Percentiles rank a stretch among this genome's conserved stretches.
phyloP scores from a whole-genome alignment of 768 basidiomycete genomes.

The Suillus occidentalis region DNA sequence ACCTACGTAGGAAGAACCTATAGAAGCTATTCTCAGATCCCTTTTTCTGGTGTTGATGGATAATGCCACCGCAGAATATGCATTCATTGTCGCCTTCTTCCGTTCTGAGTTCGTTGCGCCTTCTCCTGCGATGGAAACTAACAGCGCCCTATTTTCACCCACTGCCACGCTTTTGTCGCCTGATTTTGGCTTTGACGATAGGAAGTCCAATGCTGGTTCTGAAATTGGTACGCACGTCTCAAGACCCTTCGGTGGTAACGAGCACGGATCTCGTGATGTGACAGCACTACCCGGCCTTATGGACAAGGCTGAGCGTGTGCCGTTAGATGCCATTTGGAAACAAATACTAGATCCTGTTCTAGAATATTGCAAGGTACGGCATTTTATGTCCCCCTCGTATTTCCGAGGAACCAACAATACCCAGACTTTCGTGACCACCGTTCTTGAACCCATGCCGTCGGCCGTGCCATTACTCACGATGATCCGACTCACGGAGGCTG shows the following conservation, averaged over 20 bases:
- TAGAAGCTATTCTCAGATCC: conserved; percentile 85
- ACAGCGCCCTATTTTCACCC: conserved; percentile 38
- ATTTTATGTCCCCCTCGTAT: conserved; percentile 2
- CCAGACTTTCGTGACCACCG: conserved; percentile 66
- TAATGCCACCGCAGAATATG: conserved; percentile 91
- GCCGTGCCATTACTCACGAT: conserved; percentile 81
- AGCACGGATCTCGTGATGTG: conserved; percentile 7
- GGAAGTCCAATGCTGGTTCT: conserved; percentile 47
- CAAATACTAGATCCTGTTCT: conserved; percentile 90
- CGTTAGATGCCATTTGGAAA: conserved; percentile 77
- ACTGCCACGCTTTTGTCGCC: conserved; percentile 42
- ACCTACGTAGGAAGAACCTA: conserved; percentile 64
- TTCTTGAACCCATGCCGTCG: conserved; percentile 74
- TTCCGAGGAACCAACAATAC: neutral
- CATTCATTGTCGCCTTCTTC: conserved; percentile 87
- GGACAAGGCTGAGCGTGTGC: conserved; percentile 60
- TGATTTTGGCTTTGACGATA: conserved; percentile 38
- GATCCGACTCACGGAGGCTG: conserved; percentile 86
- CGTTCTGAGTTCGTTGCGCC: conserved; percentile 36
- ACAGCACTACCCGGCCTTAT: conserved; percentile 33
- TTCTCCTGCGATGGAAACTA: conserved; percentile 35
- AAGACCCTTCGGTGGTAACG: conserved; percentile 27
- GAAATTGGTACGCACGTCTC: conserved; percentile 44
- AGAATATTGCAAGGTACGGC: conserved; percentile 74
- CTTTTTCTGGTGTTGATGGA: conserved; percentile 89